These are phyloP conservation scores for Cordyceps tenuipes DNA, from an alignment of 2,329 filamentous ascomycete species.

Conservation along the genomic window DNA sequence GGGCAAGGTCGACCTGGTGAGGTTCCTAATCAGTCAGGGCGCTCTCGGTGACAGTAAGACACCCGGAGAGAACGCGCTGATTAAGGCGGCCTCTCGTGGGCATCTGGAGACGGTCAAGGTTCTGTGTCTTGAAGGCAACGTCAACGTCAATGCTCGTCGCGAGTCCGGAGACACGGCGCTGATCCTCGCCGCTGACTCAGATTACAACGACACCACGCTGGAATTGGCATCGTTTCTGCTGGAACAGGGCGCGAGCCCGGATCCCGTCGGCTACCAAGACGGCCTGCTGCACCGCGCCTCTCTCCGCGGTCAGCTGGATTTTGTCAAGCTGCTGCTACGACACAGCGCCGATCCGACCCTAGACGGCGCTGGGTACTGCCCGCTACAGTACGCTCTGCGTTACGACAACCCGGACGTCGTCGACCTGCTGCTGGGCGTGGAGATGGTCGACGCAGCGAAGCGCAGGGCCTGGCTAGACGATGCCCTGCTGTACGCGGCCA, in stretches of 20 bases:
- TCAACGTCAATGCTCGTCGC: not conserved
- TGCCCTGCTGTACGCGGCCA: not conserved
- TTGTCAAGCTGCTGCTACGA: not conserved
- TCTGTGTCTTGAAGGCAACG: not conserved
- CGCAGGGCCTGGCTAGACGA: not conserved
- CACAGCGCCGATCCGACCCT: conserved; percentile 4
- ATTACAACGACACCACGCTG: not conserved
- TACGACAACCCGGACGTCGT: conserved; percentile 3
- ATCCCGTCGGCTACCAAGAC: not conserved
- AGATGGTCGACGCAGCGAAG: not conserved
- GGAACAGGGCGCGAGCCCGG: not conserved
- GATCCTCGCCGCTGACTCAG: not conserved
- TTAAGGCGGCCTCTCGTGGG: not conserved
- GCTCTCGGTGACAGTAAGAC: not conserved
- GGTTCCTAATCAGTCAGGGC: not conserved
- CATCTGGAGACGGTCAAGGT: conserved; percentile 1
- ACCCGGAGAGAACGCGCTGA: not conserved
- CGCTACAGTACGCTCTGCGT: not conserved
- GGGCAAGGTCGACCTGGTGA: not conserved
- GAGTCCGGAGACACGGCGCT: not conserved
- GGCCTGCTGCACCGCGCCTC: not conserved
- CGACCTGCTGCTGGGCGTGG: not conserved
- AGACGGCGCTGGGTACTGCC: not conserved
- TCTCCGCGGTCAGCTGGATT: not conserved
- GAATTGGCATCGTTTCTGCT: conserved; percentile 1